phyloP scores from a whole-genome alignment of 305 asterid genomes.

The Fraxinus ornus region DNA sequence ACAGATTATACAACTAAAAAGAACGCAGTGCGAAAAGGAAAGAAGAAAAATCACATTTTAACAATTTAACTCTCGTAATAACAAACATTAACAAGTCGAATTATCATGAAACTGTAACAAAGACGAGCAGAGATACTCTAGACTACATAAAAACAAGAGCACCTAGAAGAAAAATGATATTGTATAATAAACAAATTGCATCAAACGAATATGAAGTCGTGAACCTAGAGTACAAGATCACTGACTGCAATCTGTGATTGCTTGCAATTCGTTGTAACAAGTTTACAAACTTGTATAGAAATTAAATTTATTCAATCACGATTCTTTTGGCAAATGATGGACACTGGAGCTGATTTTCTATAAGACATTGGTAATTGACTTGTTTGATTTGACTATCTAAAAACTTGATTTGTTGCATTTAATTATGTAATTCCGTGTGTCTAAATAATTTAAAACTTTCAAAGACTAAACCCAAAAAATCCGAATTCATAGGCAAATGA shows the following conservation, averaged over 20 bases:
- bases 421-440: no score
- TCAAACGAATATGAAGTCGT: not conserved
- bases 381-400: no score
- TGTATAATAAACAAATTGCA: not conserved
- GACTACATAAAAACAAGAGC: not conserved
- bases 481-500: not conserved
- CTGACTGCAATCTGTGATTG: not conserved
- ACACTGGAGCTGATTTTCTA: not conserved
- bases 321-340: not conserved
- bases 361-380: not conserved
- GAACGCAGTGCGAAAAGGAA: not conserved
- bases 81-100: not conserved
- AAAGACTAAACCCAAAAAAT: not conserved
- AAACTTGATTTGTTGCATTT: no score
- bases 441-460: no score
- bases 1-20: conserved; percentile 15
- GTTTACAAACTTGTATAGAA: not conserved
- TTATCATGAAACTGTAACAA: not conserved
- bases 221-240: not conserved
- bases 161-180: not conserved
- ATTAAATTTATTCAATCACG: not conserved
- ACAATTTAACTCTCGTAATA: not conserved
- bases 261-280: not conserved
- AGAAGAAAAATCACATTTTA: not conserved
- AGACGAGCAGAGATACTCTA: not conserved